Evolutionary conservation across 352 stramenopile species (phyloP).

Genomic region (Globisporangium ultimum): DNA sequence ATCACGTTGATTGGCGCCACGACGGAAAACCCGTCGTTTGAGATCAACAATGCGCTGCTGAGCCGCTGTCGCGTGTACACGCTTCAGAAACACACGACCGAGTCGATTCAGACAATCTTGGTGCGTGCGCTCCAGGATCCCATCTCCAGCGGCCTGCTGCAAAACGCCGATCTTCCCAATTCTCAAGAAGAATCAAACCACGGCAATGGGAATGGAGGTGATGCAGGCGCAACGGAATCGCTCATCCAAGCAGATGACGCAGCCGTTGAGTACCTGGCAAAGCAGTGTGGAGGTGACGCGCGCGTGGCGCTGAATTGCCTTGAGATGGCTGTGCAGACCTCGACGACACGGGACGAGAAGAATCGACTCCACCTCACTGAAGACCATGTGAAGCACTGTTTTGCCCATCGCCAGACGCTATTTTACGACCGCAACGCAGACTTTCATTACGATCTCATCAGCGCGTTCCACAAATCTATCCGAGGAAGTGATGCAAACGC

Average conservation of each 20-base stretch:
- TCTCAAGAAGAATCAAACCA: neutral
- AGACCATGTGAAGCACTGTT: constrained; percentile 67
- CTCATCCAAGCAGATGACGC: constrained; percentile 48
- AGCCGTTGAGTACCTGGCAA: constrained; percentile 64
- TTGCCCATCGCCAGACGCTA: constrained; percentile 65
- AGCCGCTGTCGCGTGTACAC: constrained; percentile 80
- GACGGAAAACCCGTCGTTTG: constrained; percentile 88
- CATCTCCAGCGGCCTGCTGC: constrained; percentile 19
- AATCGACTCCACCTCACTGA: constrained; percentile 38
- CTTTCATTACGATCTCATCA: constrained; percentile 86
- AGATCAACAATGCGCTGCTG: constrained; percentile 83
- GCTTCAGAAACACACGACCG: constrained; percentile 60
- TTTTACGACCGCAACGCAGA: constrained; percentile 86
- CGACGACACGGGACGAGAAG: constrained; percentile 19
- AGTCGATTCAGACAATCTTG: constrained; percentile 67
- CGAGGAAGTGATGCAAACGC: constrained; percentile 80
- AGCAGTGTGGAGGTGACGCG: constrained; percentile 74
- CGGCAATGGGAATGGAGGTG: neutral
- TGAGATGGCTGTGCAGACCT: constrained; percentile 71
- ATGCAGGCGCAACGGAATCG: neutral
- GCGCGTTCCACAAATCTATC: constrained; percentile 82
- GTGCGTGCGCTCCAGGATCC: constrained; percentile 47
- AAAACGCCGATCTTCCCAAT: constrained; percentile 2
- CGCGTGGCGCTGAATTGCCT: constrained; percentile 80
- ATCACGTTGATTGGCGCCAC: constrained; percentile 88